Evolutionary conservation across 2,329 filamentous ascomycete genomes (phyloP), one percentile per base, ranked within the genome.

Genomic region (Cladosporium sp.): DNA sequence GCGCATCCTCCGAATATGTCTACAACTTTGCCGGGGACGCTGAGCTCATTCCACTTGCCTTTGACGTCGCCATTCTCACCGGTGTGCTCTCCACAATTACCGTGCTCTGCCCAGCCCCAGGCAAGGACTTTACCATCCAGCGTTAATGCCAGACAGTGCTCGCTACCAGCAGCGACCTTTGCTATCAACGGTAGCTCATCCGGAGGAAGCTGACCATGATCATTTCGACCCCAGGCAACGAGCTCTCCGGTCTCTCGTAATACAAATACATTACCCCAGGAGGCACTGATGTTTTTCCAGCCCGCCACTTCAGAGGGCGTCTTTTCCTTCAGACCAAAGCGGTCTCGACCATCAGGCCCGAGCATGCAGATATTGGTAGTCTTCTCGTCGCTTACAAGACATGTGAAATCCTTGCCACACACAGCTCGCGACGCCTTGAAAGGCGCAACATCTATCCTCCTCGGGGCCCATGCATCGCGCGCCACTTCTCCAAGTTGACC

Each of bases 71-170:
- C 85, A 60, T 81, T 76, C 17, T 80, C 76, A 60, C 85, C 83
- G 12, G 75, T 77, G 40, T 81, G 77, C 35, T 84, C 83, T 3
- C 94, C 94, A 71, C 94, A 99, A 71, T 99, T 99, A 1, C 94
- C 94, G 74, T 99, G 94, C 74, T 97, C 93, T 1, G 91, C 92
- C 94, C 94, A 99, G 19, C 94, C 94, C 91, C 93, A 97, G 1
- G 90, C 83, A 49, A 95, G 74, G 1, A 96, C 84, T 51, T 86
- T 82, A 1, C 84, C 84, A 60, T 62, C 52, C 19, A 81, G 77
- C 9, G 88, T 85, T 24, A 93, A 73, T 8, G 85, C 90, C 61
- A 97, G 73, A n/a, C 83, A 85, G 72, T 99, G 94, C 73, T 97
- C 94, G 68, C 93, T 97, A 0, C 94, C 94, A 45, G 89, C 83